Percentiles rank a stretch among this genome's conserved stretches.
Conservation (phyloP, 495 filamentous ascomycete species). For the Annulohypoxylon bovei region DNA sequence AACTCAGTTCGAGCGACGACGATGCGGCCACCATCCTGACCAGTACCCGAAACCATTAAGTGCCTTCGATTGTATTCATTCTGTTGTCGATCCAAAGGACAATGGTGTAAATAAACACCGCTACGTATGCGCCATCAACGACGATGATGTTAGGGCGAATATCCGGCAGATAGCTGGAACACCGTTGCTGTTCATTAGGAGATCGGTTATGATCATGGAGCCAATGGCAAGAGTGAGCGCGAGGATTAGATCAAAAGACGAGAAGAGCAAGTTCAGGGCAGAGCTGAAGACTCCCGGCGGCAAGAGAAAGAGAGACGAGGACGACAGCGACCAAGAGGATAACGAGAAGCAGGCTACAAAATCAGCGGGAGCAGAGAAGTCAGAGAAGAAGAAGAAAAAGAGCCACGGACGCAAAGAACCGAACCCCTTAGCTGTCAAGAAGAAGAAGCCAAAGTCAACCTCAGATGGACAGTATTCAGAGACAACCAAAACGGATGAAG, state of each 20-base stretch:
- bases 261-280: conserved; percentile 77
- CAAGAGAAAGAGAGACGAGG: conserved; percentile 64
- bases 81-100: conserved; percentile 77
- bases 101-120: conserved; percentile 84
- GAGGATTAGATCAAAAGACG: conserved; percentile 70
- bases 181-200: conserved; percentile 80
- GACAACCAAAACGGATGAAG: conserved; percentile 25
- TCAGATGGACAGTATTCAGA: conserved; percentile 18
- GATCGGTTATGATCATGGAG: conserved; percentile 84
- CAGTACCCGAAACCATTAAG: conserved; percentile 71
- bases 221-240: conserved; percentile 75
- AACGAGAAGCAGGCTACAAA: conserved; percentile 39
- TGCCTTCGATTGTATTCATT: conserved; percentile 80
- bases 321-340: conserved; percentile 48
- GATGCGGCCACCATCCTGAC: conserved; percentile 89
- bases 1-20: conserved; percentile 75
- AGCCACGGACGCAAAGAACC: conserved; percentile 78
- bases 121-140: conserved; percentile 86
- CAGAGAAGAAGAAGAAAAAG: conserved; percentile 69
- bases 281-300: conserved; percentile 67
- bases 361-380: conserved; percentile 13
- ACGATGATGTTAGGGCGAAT: conserved; percentile 62
- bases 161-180: conserved; percentile 74
- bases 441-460: conserved; percentile 64
- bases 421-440: conserved; percentile 92